Evolutionary conservation across 352 stramenopile genomes (phyloP).

Genomic region (Lagenidium sp.): DNA sequence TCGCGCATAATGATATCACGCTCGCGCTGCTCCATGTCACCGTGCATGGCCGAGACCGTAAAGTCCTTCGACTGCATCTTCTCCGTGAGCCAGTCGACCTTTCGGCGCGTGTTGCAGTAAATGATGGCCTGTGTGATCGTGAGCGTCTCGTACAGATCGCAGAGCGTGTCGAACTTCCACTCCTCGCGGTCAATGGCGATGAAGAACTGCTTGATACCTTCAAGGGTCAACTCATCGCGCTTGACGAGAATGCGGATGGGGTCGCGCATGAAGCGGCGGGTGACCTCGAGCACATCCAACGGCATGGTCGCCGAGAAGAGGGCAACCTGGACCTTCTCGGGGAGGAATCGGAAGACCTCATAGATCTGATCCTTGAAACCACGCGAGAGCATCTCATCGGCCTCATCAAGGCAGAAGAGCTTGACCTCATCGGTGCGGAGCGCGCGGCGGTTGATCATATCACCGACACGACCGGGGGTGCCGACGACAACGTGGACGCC

Average conservation of each 20-base stretch:
- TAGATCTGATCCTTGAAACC: constrained; percentile 99
- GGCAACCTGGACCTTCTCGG: constrained; percentile 95
- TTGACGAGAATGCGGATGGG: constrained; percentile 99
- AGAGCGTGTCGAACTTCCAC: constrained; percentile 99
- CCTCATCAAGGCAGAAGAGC: constrained; percentile 99
- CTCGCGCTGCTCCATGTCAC: constrained; percentile 99
- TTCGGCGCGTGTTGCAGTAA: constrained; percentile 98
- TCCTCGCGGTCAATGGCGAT: constrained; percentile 97
- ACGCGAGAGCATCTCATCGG: constrained; percentile 99
- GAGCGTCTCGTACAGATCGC: constrained; percentile 98
- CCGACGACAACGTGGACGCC: constrained; percentile 98
- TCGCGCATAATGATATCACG: constrained; percentile 99
- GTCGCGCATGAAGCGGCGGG: constrained; percentile 98
- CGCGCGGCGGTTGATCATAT: constrained; percentile 99
- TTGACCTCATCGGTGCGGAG: constrained; percentile 93
- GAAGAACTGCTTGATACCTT: constrained; percentile 99
- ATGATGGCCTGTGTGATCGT: constrained; percentile 99
- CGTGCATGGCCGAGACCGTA: constrained; percentile 99
- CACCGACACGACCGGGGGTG: constrained; percentile 97
- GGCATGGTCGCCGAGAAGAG: constrained; percentile 99
- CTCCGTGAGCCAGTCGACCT: constrained; percentile 98
- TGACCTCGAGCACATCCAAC: constrained; percentile 98
- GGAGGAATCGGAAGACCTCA: constrained; percentile 99
- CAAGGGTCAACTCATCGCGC: constrained; percentile 97
- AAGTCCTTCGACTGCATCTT: constrained; percentile 99